Evolutionary conservation across 257 asterid species (phyloP).

Genomic region (Paraleonurus japonicus): DNA sequence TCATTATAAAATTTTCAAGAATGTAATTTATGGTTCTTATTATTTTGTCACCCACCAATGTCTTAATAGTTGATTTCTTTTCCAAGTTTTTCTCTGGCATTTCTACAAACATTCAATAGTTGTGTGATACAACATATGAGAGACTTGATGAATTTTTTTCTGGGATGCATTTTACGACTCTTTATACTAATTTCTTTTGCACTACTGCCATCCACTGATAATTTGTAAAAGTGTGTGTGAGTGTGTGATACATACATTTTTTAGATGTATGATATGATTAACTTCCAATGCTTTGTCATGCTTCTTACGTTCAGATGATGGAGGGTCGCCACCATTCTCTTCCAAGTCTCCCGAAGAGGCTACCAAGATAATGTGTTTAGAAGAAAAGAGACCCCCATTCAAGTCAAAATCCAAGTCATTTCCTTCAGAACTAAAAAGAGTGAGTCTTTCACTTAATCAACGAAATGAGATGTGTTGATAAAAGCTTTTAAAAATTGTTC

Average conservation of each 20-base stretch:
- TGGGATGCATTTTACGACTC: background rate
- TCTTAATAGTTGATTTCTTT: background rate
- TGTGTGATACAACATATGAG: background rate
- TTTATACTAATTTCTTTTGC: background rate
- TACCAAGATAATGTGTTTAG: slow-evolving; percentile 57
- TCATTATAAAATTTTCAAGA: background rate
- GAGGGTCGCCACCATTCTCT: slow-evolving; percentile 71
- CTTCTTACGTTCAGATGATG: slow-evolving; percentile 64
- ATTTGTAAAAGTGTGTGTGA: background rate
- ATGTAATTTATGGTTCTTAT: background rate
- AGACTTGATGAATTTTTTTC: background rate
- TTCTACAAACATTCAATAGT: background rate
- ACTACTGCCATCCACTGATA: background rate
- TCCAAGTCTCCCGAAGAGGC: slow-evolving; percentile 80
- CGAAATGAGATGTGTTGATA: background rate
- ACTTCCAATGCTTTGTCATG: background rate
- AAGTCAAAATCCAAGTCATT: slow-evolving; percentile 74
- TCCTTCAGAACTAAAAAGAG: slow-evolving; percentile 85
- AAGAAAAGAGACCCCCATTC: slow-evolving; percentile 74
- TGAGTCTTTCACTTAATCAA: slow-evolving; percentile 34
- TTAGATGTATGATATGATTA: background rate
- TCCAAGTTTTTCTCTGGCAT: background rate
- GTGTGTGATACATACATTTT: background rate
- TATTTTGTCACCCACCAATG: background rate
- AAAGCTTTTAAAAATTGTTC: background rate